Conservation (phyloP, 2,329 filamentous ascomycete genomes). For the Fusarium bulbicola region DNA sequence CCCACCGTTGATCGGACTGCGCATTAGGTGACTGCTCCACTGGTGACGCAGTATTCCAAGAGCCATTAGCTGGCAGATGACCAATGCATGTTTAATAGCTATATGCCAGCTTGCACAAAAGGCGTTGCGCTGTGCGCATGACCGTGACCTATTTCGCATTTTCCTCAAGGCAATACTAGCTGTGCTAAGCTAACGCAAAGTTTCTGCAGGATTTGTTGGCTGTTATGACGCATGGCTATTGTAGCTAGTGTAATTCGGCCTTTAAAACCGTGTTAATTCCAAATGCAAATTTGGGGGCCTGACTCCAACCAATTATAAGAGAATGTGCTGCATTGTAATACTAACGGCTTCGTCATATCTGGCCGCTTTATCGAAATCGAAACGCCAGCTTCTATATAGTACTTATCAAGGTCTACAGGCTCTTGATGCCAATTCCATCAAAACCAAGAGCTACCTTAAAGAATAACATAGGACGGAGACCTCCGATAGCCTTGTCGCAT, state of each 20-base stretch:
- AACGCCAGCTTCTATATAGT: accelerated
- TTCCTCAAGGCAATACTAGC: accelerated
- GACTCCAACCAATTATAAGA: accelerated
- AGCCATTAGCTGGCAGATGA: no score
- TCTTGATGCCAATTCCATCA: no score
- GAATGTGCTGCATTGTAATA: background rate
- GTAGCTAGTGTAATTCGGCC: background rate
- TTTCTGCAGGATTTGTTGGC: accelerated
- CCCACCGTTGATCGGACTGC: accelerated
- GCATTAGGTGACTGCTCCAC: accelerated
- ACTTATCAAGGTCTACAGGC: accelerated
- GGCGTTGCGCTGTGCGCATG: background rate
- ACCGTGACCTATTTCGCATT: background rate
- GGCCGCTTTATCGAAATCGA: background rate
- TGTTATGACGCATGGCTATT: accelerated
- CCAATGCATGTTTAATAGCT: no score
- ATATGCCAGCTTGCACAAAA: background rate
- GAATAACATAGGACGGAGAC: background rate
- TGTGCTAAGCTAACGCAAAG: background rate
- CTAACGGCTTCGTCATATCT: accelerated
- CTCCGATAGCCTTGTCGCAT: accelerated
- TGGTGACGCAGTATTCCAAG: background rate
- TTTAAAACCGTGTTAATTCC: background rate
- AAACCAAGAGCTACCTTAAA: background rate
- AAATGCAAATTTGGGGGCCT: accelerated